Percentiles rank a stretch among this genome's conserved stretches.
These are phyloP conservation scores for Ramalina peruviana DNA, from an alignment of 495 filamentous ascomycete genomes.

Conservation along the genomic window DNA sequence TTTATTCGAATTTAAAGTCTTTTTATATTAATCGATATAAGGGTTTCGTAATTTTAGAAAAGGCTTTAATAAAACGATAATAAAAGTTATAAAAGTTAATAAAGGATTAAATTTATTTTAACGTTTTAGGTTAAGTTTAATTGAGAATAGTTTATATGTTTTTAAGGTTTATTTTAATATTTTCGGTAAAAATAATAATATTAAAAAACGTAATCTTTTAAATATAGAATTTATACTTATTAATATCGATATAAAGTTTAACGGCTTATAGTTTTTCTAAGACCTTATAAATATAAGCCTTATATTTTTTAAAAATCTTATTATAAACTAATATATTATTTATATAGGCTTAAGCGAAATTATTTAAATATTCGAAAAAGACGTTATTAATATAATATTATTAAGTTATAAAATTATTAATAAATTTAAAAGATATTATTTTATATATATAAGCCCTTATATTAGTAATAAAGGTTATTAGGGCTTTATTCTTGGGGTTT, in stretches of 20 bases:
- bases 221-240: constrained; percentile 1
- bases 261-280: background rate
- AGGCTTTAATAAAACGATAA: too few species aligned
- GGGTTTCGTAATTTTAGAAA: too few species aligned
- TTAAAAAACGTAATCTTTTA: background rate
- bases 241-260: background rate
- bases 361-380: background rate
- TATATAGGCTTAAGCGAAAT: background rate
- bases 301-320: background rate
- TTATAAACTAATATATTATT: background rate
- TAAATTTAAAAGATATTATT: background rate
- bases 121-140: background rate
- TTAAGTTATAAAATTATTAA: background rate
- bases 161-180: background rate
- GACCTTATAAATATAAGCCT: background rate
- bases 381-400: too few species aligned
- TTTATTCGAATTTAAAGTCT: too few species aligned
- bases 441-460: too few species aligned
- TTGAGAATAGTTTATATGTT: background rate
- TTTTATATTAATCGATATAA: too few species aligned
- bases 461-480: too few species aligned
- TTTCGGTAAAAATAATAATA: too few species aligned
- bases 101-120: too few species aligned
- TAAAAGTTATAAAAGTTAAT: too few species aligned
- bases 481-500: too few species aligned